A percentile compares a stretch with the other conserved stretches of the same genome.
Evolutionary conservation across 1,284 basidiomycete species (phyloP).

Genomic region (Rugosomyces carneus): DNA sequence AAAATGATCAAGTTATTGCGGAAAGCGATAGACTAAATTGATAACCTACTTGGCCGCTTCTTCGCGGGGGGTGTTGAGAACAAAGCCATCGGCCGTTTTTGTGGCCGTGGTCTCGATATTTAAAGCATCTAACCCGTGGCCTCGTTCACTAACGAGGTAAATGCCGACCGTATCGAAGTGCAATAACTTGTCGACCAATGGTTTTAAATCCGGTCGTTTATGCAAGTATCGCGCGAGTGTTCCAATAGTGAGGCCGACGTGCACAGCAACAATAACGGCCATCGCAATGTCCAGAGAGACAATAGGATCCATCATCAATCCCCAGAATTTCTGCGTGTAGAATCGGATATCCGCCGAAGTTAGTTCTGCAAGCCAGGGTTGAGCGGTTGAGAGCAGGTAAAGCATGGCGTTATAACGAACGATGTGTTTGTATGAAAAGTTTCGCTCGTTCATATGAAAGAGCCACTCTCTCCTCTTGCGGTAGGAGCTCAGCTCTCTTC

Average conservation of each 20-base stretch:
- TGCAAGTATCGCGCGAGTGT: slow-evolving; percentile 42
- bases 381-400: neutral
- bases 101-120: slow-evolving; percentile 58
- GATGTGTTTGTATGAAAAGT: slow-evolving; percentile 40
- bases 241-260: slow-evolving; percentile 42
- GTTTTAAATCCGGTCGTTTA: slow-evolving; percentile 39
- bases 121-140: slow-evolving; percentile 53
- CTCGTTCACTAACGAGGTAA: slow-evolving; percentile 48
- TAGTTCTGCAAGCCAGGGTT: slow-evolving; percentile 26
- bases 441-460: slow-evolving; percentile 43
- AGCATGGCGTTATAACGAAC: slow-evolving; percentile 25
- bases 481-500: slow-evolving; percentile 34
- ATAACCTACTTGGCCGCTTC: slow-evolving; percentile 48
- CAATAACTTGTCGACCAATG: slow-evolving; percentile 38
- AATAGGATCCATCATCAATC: slow-evolving; percentile 42
- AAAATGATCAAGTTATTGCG: slow-evolving; percentile 3
- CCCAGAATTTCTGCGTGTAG: slow-evolving; percentile 43
- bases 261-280: slow-evolving; percentile 42
- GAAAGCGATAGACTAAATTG: slow-evolving; percentile 1
- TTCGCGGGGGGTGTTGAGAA: slow-evolving; percentile 47
- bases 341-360: slow-evolving; percentile 37
- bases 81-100: slow-evolving; percentile 38
- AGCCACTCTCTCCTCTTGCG: slow-evolving; percentile 37
- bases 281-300: slow-evolving; percentile 40
- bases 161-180: slow-evolving; percentile 45